phyloP scores from a whole-genome alignment of 192 early-diverging fungal genomes.

The Funneliformis geosporum region DNA sequence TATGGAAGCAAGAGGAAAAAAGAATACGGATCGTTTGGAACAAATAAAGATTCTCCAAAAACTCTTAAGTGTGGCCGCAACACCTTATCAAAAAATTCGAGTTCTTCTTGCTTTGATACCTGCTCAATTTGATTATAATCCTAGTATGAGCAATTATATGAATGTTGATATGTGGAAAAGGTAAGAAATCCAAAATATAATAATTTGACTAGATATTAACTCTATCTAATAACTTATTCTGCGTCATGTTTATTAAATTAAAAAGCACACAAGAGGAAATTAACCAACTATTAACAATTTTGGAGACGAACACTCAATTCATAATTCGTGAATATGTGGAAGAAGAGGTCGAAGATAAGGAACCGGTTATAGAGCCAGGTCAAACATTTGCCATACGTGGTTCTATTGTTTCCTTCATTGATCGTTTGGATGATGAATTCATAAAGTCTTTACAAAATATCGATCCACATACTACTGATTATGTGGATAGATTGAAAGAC shows the following conservation, averaged over 20 bases:
- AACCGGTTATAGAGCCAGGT: slow-evolving; percentile 54
- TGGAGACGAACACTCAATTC: slow-evolving; percentile 76
- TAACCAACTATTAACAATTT: slow-evolving; percentile 73
- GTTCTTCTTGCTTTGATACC: slow-evolving; percentile 88
- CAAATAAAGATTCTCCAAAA: slow-evolving; percentile 70
- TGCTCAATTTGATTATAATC: slow-evolving; percentile 82
- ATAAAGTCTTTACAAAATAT: slow-evolving; percentile 92
- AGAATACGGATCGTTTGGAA: slow-evolving; percentile 85
- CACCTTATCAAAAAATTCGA: slow-evolving; percentile 77
- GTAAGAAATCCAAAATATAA: slow-evolving; percentile 19
- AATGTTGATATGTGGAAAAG: slow-evolving; percentile 78
- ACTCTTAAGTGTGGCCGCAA: slow-evolving; percentile 62
- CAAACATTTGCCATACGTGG: slow-evolving; percentile 71
- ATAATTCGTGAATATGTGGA: slow-evolving; percentile 70
- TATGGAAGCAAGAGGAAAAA: slow-evolving; percentile 86
- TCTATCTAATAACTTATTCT: not conserved
- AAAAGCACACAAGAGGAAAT: slow-evolving; percentile 63
- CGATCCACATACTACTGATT: slow-evolving; percentile 97
- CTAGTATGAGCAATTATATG: slow-evolving; percentile 70
- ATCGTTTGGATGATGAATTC: slow-evolving; percentile 98
- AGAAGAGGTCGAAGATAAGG: slow-evolving; percentile 63
- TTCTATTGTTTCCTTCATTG: slow-evolving; percentile 82
- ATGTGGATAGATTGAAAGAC: slow-evolving; percentile 91
- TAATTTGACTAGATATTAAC: not conserved
- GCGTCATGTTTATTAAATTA: not conserved